Conservation (phyloP, 495 filamentous ascomycete genomes). For the Neurospora sp. region DNA sequence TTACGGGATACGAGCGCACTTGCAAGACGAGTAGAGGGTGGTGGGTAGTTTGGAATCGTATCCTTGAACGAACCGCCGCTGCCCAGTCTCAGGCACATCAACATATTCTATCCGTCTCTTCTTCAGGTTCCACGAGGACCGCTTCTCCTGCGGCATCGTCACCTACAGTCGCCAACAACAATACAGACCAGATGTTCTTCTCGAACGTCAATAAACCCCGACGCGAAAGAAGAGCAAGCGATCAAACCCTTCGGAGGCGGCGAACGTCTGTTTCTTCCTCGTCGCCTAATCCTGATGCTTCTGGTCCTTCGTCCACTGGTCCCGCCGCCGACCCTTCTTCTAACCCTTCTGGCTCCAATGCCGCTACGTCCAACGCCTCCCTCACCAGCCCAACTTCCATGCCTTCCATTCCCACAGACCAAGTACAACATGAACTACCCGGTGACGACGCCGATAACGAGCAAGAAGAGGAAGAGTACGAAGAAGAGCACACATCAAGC, state of each 20-base stretch:
- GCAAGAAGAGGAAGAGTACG: background rate
- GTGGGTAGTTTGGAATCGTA: conserved; percentile 92
- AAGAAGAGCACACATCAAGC: background rate
- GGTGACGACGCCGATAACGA: background rate
- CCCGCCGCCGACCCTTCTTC: too few species aligned
- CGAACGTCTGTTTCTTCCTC: background rate
- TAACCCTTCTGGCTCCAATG: background rate
- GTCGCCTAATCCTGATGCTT: background rate
- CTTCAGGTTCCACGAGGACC: background rate
- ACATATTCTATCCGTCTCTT: background rate
- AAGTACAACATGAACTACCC: background rate
- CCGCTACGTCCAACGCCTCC: background rate
- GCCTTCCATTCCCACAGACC: background rate
- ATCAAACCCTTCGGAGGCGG: background rate
- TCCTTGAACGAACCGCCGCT: conserved; percentile 35
- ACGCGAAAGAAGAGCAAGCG: background rate
- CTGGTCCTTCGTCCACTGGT: background rate
- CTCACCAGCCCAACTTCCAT: background rate
- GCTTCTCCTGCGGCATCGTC: background rate
- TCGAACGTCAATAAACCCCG: background rate
- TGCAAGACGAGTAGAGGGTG: conserved; percentile 86
- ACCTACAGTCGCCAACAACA: background rate
- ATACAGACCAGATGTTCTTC: background rate
- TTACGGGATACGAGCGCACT: conserved; percentile 67
- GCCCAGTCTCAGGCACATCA: background rate